phyloP scores from a whole-genome alignment of 2,329 filamentous ascomycete species.

The Rhinocladiella similis region DNA sequence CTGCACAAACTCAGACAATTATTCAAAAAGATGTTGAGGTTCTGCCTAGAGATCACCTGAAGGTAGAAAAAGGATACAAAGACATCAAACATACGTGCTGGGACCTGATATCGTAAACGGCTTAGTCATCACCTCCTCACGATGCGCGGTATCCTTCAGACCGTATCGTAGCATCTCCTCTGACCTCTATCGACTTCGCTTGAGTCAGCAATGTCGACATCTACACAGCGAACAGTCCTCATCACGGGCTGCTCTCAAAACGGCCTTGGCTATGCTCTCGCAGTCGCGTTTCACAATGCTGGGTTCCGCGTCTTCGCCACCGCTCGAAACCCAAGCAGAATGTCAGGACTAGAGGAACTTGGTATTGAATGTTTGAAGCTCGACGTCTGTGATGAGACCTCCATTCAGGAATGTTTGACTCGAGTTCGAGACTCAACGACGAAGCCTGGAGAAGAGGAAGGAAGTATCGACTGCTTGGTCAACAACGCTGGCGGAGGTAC shows the following conservation, averaged over 20 bases:
- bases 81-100: too few relatives aligned
- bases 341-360: slow-evolving; percentile 24
- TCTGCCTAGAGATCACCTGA: too few relatives aligned
- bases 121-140: too few relatives aligned
- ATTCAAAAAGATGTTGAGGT: too few relatives aligned
- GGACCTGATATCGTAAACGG: too few relatives aligned
- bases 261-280: slow-evolving; percentile 41
- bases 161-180: too few relatives aligned
- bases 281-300: slow-evolving; percentile 35
- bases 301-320: slow-evolving; percentile 42
- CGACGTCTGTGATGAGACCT: slow-evolving; percentile 15
- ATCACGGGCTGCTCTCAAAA: slow-evolving; percentile 22
- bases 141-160: too few relatives aligned
- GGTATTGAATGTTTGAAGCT: slow-evolving; percentile 22
- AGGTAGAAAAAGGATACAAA: too few relatives aligned
- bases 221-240: slow-evolving; percentile 9
- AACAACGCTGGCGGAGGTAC: slow-evolving; percentile 48
- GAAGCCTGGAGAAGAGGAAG: slow-evolving; percentile 16
- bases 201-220: background rate
- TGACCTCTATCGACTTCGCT: too few relatives aligned
- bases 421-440: slow-evolving; percentile 14
- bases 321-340: slow-evolving; percentile 34
- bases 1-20: too few relatives aligned
- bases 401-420: slow-evolving; percentile 12
- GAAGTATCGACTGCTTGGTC: slow-evolving; percentile 44